Evolutionary conservation across 345 rosid genomes (phyloP), one percentile per base, ranked within the genome.

Genomic region (Passiflora organensis): DNA sequence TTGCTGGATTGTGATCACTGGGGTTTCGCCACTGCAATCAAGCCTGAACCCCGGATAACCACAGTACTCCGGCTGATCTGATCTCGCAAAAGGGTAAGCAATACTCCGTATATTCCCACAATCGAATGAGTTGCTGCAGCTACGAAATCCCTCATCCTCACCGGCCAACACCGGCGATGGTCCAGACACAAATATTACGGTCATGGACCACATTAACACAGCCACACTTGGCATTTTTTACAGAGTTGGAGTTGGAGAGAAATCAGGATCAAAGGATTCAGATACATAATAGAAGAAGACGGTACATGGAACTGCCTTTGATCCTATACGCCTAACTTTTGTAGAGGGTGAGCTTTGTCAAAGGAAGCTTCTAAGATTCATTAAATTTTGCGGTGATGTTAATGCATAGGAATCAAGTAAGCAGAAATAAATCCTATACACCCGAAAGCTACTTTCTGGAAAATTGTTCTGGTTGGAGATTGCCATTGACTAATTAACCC

Each of bases 41-140:
- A 76, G 53, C 32, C 52, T 10, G 13, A 71, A 74, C 0, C 53
- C 53, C 11, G 75, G 58, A 6, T 5, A 43, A 1, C 84, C 79
- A 2, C 78, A 76, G 32, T 56, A 52, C 6, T 11, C 32, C 19
- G 61, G 32, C 25, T 46, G 59, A 49, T 41, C 28, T 9, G 14
- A 28, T 17, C 69, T 76, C 75, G 65, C 73, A 61, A 79, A 79
- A 9, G 75, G 77, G 42, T 63, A 79, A 22, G 20, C 17, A 16
- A 73, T 13, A 37, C 2, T n/a, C 16, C 16, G 18, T 45, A 63
- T 37, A 59, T 19, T 44, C 22, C 79, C 65, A 18, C 81, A 76
- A 12, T 55, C 38, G 51, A 25, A 68, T 8, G 16, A 28, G 14
- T 6, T 20, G 42, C 56, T 51, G 66, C 79, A 73, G 55, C 6